Evolutionary conservation across 1,284 basidiomycete species (phyloP), one percentile per base, ranked within the genome.

Genomic region (Naganishia sp.): DNA sequence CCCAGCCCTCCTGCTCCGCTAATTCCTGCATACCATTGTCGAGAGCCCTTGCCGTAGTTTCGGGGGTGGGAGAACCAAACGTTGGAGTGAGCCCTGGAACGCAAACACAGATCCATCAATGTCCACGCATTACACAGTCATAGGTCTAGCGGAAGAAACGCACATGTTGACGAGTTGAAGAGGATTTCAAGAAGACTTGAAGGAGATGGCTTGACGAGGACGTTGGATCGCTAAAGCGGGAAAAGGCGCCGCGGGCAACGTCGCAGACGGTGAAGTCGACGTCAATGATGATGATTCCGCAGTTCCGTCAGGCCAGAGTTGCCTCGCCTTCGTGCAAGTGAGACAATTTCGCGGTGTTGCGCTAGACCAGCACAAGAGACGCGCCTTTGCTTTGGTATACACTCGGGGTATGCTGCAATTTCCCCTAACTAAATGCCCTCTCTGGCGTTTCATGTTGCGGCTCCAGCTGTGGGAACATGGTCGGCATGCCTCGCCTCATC

Each of bases 11-110:
- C 39, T 21, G 46, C 28, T 36, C 42, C 57, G 36, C 44, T 44
- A 55, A 23, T 33, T 53, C 42, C 55, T 50, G 59, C 52, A 50
- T 57, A 92, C 90, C 92, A 96, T 81, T 94, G 90, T 80, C 93
- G 90, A 80, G 88, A 88, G 79, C 93, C 93, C 85, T 95, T 96
- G 81, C 94, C 93, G 84, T 80, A 96, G 83, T 90, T 94, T 81
- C 92, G 88, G 73, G 93, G 94, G 80, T 74, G 78, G 71, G 79
- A 79, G 78, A 80, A 80, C 79, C 79, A 79, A 75, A 80, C 79
- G 76, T 79, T 79, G 65, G 78, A 78, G 79, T 80, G 79, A 78
- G 79, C 78, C 79, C 78, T 80, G 67, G 25, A 28, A 60, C 23
- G 49, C 43, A 56, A 63, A 44, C 42, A 15, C 13, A 46, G 10